These are phyloP conservation scores for Microbotryum lychnidis-dioicae DNA, from an alignment of 1,284 basidiomycete genomes.

Conservation along the genomic window DNA sequence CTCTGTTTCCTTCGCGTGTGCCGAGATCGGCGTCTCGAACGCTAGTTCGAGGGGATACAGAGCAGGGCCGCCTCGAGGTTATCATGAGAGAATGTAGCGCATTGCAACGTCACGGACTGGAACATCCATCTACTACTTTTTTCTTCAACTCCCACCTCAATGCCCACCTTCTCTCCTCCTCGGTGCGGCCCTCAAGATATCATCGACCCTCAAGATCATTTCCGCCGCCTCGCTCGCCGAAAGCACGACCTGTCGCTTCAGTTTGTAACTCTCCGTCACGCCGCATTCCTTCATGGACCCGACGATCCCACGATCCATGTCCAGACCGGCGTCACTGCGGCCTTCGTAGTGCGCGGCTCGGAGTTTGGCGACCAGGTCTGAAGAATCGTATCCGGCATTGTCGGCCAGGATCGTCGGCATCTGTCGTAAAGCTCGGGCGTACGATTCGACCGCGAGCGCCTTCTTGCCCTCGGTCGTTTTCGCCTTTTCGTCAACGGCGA, in stretches of 20 bases:
- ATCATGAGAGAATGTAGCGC: no score
- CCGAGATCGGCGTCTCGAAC: no score
- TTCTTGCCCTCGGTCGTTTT: constrained; percentile 85
- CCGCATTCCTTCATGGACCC: constrained; percentile 83
- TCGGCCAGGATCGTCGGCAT: constrained; percentile 95
- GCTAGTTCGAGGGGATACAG: no score
- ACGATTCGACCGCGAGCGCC: constrained; percentile 88
- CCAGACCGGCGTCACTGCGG: constrained; percentile 70
- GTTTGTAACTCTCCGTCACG: constrained; percentile 92
- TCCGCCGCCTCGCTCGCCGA: constrained; percentile 95
- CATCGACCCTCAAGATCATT: constrained; percentile 86
- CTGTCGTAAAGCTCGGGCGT: constrained; percentile 71
- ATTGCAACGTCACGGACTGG: no score
- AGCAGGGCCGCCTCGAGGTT: no score
- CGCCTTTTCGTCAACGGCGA: constrained; percentile 82
- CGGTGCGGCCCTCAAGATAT: neutral
- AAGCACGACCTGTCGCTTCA: constrained; percentile 89
- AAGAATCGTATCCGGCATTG: constrained; percentile 94
- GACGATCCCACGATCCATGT: constrained; percentile 78
- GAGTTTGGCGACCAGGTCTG: constrained; percentile 84
- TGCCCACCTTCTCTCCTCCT: neutral
- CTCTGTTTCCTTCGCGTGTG: no score
- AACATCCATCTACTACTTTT: no score
- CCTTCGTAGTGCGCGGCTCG: constrained; percentile 93
- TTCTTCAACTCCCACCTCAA: no score